A percentile compares a stretch with the other conserved stretches of the same genome.
phyloP scores from a whole-genome alignment of 371 early-diverging fungal genomes.

The Rhizopus arrhizus region DNA sequence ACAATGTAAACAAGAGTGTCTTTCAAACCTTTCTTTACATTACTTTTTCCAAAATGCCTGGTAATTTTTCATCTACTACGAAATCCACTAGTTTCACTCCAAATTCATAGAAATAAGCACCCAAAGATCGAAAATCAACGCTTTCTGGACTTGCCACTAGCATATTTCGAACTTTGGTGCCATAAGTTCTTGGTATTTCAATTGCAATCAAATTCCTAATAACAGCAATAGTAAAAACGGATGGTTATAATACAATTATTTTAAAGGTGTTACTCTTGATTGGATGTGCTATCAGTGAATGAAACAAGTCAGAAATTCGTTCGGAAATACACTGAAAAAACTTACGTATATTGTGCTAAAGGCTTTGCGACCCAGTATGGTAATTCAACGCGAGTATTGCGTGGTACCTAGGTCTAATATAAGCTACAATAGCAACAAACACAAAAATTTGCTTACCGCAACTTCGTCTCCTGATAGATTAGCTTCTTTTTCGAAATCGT shows the following conservation, averaged over 20 bases:
- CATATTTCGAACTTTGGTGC: slow-evolving; percentile 44
- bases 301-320: background rate
- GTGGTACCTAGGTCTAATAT: slow-evolving; percentile 14
- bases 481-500: slow-evolving; percentile 31
- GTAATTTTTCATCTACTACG: slow-evolving; percentile 33
- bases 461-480: slow-evolving; percentile 44
- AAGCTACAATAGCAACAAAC: background rate
- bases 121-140: slow-evolving; percentile 41
- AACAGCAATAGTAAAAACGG: background rate
- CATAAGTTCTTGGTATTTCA: slow-evolving; percentile 45
- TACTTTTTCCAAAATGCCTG: slow-evolving; percentile 38
- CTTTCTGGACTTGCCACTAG: slow-evolving; percentile 42
- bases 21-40: background rate
- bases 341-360: slow-evolving; percentile 45
- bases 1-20: background rate
- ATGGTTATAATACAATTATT: background rate
- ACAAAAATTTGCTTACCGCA: slow-evolving; percentile 20
- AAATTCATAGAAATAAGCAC: slow-evolving; percentile 51
- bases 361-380: slow-evolving; percentile 53
- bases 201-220: slow-evolving; percentile 32
- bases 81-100: slow-evolving; percentile 41
- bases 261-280: slow-evolving; percentile 1
- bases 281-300: slow-evolving; percentile 8
- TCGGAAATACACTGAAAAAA: background rate
- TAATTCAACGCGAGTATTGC: slow-evolving; percentile 38